Percentiles rank a stretch among this genome's conserved stretches.
Conservation (phyloP, 1,284 basidiomycete species). For the Melampsora larici-populina region DNA sequence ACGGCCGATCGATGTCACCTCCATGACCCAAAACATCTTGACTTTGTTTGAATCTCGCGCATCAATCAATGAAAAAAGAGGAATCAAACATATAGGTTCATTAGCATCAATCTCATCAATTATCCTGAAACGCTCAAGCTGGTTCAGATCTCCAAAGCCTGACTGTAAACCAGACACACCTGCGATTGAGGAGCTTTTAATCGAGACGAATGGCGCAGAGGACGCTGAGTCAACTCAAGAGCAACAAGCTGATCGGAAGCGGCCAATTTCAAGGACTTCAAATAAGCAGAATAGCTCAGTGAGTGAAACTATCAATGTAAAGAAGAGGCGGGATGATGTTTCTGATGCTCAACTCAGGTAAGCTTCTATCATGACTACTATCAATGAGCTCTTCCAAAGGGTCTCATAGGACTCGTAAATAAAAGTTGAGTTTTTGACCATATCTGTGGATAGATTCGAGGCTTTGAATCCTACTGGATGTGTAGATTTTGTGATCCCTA, state of each 20-base stretch:
- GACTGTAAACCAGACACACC: neutral
- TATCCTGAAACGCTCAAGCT: conserved; percentile 1
- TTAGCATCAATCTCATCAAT: conserved; percentile 28
- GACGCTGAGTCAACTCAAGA: neutral
- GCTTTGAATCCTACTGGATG: conserved; percentile 41
- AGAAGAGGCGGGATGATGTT: neutral
- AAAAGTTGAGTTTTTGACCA: too few species aligned
- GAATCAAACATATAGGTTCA: conserved; percentile 12
- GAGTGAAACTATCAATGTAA: neutral
- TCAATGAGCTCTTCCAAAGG: too few species aligned
- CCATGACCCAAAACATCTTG: conserved; percentile 29
- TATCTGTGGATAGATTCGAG: conserved; percentile 9
- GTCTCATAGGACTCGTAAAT: too few species aligned
- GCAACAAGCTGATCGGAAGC: neutral
- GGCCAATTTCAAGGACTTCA: neutral
- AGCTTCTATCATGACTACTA: neutral
- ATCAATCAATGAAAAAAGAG: neutral
- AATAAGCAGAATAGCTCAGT: neutral
- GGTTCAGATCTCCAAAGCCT: neutral
- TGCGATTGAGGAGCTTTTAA: neutral
- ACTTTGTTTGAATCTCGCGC: conserved; percentile 8
- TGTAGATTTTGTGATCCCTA: conserved; percentile 41
- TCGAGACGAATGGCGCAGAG: too few species aligned
- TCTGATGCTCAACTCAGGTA: conserved; percentile 1
- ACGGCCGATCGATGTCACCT: conserved; percentile 26